phyloP scores from a whole-genome alignment of 2,329 filamentous ascomycete genomes.

The Ceratocystis ficicola region DNA sequence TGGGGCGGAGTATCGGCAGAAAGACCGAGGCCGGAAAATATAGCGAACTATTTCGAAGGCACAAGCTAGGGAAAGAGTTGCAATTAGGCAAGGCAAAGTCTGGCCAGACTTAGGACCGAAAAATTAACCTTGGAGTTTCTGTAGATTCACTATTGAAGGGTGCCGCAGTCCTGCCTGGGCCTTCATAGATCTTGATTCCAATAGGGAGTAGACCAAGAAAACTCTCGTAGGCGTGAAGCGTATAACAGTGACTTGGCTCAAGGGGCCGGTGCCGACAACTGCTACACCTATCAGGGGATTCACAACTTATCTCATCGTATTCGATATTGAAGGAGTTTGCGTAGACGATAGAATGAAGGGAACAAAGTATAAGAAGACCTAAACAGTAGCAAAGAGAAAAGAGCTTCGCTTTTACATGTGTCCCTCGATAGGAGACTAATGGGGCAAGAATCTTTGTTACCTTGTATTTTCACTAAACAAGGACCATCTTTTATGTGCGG shows the following conservation, averaged over 20 bases:
- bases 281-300: conserved; percentile 30
- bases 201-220: conserved; percentile 30
- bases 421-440: too few species aligned
- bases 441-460: neutral
- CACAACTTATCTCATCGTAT: neutral
- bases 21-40: conserved; percentile 39
- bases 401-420: neutral
- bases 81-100: neutral
- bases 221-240: conserved; percentile 31
- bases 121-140: conserved; percentile 35
- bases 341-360: neutral
- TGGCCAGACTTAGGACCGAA: neutral
- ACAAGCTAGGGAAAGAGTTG: conserved; percentile 32
- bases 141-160: conserved; percentile 37
- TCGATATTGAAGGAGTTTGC: neutral
- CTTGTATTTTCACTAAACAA: neutral
- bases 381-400: neutral
- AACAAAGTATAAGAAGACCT: neutral
- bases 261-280: conserved; percentile 35
- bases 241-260: conserved; percentile 34
- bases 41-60: conserved; percentile 39
- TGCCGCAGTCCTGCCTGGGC: conserved; percentile 34
- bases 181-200: conserved; percentile 36
- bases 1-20: conserved; percentile 29
- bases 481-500: too few species aligned